A percentile compares a stretch with the other conserved stretches of the same genome.
Conservation (phyloP, 148 eudicot species). For the Persicaria maculosa region DNA sequence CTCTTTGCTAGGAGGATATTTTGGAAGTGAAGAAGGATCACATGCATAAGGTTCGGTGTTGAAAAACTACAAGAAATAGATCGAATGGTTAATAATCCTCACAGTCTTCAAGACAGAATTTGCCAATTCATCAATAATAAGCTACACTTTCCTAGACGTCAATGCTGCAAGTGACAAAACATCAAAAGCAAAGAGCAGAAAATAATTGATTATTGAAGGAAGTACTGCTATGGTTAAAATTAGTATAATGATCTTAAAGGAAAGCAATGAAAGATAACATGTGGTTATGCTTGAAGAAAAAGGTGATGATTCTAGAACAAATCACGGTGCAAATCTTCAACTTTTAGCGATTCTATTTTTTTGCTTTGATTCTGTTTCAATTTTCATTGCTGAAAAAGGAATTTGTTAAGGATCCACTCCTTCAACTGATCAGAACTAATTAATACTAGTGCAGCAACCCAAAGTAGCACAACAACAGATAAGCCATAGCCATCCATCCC, state of each 20-base stretch:
- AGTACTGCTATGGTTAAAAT: not conserved
- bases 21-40: slow-evolving; percentile 85
- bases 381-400: not conserved
- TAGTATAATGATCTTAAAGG: not conserved
- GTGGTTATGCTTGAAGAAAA: not conserved
- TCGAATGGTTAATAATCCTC: not conserved
- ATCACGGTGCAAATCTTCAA: not conserved
- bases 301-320: not conserved
- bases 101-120: not conserved
- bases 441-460: not conserved
- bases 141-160: not conserved
- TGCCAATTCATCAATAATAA: not conserved
- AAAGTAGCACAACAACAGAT: not conserved
- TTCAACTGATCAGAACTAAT: not conserved
- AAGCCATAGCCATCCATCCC: not conserved
- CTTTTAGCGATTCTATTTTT: not conserved
- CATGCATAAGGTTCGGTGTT: slow-evolving; percentile 79
- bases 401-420: not conserved
- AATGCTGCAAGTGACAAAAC: not conserved
- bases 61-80: slow-evolving; percentile 51
- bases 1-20: slow-evolving; percentile 90
- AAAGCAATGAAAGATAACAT: not conserved
- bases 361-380: not conserved
- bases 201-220: not conserved
- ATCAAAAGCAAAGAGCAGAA: not conserved